Conservation (phyloP, 73 alveolate species). For the Tetrahymena elliotti region DNA sequence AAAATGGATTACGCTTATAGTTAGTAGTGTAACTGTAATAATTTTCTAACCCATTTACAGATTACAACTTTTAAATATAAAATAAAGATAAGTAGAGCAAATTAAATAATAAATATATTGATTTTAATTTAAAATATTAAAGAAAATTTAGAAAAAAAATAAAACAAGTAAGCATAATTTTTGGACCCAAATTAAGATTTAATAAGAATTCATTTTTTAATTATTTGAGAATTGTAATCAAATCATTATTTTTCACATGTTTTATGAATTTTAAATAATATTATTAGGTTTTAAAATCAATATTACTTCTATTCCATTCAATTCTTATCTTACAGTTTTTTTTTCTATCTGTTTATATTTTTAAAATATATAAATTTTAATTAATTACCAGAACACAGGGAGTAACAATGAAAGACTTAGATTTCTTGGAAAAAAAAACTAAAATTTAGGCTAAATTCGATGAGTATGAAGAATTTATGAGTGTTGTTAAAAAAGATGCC, state of each 20-base stretch:
- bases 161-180: background rate
- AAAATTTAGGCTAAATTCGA: constrained; percentile 60
- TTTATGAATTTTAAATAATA: too few relatives aligned
- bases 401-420: constrained; percentile 85
- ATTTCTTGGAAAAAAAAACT: constrained; percentile 61
- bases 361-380: background rate
- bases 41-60: background rate
- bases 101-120: too few relatives aligned
- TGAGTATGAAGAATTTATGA: constrained; percentile 56
- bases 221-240: background rate
- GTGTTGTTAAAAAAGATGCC: constrained; percentile 72
- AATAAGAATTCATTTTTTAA: background rate
- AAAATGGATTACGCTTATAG: too few relatives aligned
- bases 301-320: background rate
- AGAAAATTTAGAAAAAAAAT: background rate
- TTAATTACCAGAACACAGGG: constrained; percentile 40
- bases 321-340: background rate
- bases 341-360: background rate
- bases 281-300: too few relatives aligned
- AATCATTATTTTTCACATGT: background rate
- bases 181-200: too few relatives aligned
- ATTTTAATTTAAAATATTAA: too few relatives aligned
- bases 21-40: background rate
- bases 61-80: too few relatives aligned
- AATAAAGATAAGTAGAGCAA: too few relatives aligned